phyloP scores from a whole-genome alignment of 805 yeast genomes.

The Ogataea trehalophila region DNA sequence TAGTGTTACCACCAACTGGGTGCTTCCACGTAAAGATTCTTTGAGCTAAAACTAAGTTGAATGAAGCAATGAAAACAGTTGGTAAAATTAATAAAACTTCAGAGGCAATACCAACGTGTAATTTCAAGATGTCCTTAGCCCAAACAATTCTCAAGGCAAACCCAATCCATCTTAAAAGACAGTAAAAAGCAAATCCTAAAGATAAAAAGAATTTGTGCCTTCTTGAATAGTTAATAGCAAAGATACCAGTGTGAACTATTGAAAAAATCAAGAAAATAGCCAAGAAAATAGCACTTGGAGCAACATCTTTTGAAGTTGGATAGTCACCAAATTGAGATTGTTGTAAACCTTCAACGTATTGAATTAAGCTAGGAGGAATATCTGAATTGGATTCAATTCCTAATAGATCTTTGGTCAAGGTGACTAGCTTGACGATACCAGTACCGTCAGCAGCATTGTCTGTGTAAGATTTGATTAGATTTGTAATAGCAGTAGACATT shows the following conservation, averaged over 20 bases:
- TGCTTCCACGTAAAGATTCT: slow-evolving; percentile 75
- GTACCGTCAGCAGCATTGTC: slow-evolving; percentile 47
- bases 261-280: slow-evolving; percentile 47
- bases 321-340: slow-evolving; percentile 60
- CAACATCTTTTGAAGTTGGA: slow-evolving; percentile 48
- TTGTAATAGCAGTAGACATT: slow-evolving; percentile 18
- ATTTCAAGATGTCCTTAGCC: slow-evolving; percentile 45
- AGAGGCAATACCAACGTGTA: slow-evolving; percentile 50
- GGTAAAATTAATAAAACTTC: slow-evolving; percentile 55
- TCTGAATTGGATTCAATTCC: slow-evolving; percentile 10
- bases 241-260: slow-evolving; percentile 44
- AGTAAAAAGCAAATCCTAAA: slow-evolving; percentile 49
- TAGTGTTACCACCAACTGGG: slow-evolving; percentile 59
- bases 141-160: slow-evolving; percentile 55
- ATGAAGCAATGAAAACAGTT: slow-evolving; percentile 51
- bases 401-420: slow-evolving; percentile 25
- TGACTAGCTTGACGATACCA: slow-evolving; percentile 36
- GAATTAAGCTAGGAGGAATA: slow-evolving; percentile 38
- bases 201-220: slow-evolving; percentile 59
- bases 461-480: slow-evolving; percentile 23
- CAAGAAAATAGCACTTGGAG: slow-evolving; percentile 54
- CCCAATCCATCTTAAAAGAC: slow-evolving; percentile 51
- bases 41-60: slow-evolving; percentile 64
- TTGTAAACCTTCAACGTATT: slow-evolving; percentile 36
- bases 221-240: slow-evolving; percentile 41